Conservation (phyloP, 345 rosid species). For the Bruguiera sexangula region DNA sequence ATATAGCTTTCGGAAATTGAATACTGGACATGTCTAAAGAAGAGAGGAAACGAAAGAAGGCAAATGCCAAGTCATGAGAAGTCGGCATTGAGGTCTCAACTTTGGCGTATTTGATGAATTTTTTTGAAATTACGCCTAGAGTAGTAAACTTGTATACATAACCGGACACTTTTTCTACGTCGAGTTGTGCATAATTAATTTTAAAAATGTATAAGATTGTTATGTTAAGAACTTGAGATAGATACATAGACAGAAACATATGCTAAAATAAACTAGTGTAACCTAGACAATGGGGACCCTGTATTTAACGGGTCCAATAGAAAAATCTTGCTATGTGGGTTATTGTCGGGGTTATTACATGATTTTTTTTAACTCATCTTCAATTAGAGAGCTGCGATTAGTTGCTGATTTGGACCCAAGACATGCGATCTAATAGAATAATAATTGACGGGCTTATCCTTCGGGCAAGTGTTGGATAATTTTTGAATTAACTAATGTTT, state of each 20-base stretch:
- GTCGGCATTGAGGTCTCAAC: conserved; percentile 26
- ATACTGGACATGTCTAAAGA: conserved; percentile 17
- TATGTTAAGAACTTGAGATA: too few species aligned
- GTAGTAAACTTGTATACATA: background rate
- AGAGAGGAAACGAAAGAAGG: conserved; percentile 28
- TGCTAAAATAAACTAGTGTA: too few species aligned
- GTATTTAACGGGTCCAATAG: conserved; percentile 1
- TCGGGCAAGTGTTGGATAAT: too few species aligned
- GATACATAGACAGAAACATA: too few species aligned
- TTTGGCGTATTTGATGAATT: conserved; percentile 10
- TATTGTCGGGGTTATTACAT: conserved; percentile 7
- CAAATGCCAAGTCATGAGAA: conserved; percentile 20
- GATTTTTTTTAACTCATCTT: conserved; percentile 20
- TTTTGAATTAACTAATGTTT: too few species aligned
- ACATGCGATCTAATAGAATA: too few species aligned
- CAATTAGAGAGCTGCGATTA: conserved; percentile 22
- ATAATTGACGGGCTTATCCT: too few species aligned
- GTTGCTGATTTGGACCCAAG: background rate
- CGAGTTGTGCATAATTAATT: conserved; percentile 5
- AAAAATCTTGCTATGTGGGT: conserved; percentile 29
- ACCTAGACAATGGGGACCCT: conserved; percentile 15
- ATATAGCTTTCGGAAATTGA: conserved; percentile 13
- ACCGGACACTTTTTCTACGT: background rate
- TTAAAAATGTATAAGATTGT: background rate
- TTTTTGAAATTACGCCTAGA: background rate